Percentiles rank a stretch among this genome's conserved stretches.
These are phyloP conservation scores for Rhodotorula sp. DNA, from an alignment of 1,284 basidiomycete species.

Conservation along the genomic window DNA sequence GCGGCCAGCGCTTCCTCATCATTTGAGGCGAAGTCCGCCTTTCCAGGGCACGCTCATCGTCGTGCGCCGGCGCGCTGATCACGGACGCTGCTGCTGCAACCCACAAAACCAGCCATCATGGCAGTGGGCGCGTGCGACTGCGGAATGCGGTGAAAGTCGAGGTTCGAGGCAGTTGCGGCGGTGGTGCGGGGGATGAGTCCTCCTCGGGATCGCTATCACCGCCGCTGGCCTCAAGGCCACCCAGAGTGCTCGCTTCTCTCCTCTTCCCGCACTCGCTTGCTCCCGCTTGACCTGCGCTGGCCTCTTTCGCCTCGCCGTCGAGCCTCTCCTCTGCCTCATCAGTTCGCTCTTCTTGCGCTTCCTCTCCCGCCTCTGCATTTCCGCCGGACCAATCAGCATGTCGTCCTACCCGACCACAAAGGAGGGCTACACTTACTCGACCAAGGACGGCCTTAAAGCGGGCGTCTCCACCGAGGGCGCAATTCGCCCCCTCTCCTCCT, in stretches of 20 bases:
- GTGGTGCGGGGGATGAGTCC: no score
- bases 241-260: no score
- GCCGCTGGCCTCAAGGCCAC: no score
- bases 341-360: not conserved
- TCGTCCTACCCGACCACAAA: not conserved
- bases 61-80: no score
- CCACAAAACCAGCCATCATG: no score
- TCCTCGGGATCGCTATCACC: not conserved
- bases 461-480: slow-evolving; percentile 14
- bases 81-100: no score
- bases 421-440: slow-evolving; percentile 9
- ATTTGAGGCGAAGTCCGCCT: no score
- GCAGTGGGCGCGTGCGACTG: not conserved
- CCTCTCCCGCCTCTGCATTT: not conserved
- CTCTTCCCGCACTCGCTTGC: no score
- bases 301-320: not conserved
- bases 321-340: not conserved
- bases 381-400: not conserved
- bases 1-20: no score
- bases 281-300: not conserved
- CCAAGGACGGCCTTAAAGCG: not conserved
- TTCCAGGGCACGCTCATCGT: no score
- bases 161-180: not conserved
- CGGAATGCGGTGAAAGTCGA: not conserved
- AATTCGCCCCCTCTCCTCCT: not conserved